Conservation (phyloP, 352 stramenopile genomes). For the Lagenidium giganteum region DNA sequence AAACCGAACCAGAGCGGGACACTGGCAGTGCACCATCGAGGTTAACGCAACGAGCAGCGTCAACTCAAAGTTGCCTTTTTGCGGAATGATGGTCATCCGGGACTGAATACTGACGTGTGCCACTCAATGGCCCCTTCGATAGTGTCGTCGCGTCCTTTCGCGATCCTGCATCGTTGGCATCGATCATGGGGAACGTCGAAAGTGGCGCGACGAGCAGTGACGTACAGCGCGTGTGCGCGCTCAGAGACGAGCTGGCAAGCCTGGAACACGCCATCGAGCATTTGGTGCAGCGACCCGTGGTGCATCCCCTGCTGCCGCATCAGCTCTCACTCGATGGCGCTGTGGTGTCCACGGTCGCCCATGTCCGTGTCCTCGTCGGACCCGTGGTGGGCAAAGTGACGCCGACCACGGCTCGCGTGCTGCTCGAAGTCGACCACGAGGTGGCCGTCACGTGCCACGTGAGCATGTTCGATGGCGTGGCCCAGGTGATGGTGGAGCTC, state of each 20-base stretch:
- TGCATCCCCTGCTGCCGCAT: conserved; percentile 20
- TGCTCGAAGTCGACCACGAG: conserved; percentile 52
- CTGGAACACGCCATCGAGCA: conserved; percentile 33
- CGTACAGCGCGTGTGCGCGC: conserved; percentile 13
- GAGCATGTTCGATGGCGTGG: conserved; percentile 31
- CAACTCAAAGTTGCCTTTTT: neutral
- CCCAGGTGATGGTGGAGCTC: conserved; percentile 34
- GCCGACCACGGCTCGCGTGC: conserved; percentile 34
- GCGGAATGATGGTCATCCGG: too few relatives aligned
- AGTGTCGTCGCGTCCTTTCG: too few relatives aligned
- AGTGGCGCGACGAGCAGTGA: conserved; percentile 32
- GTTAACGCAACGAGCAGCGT: conserved; percentile 1
- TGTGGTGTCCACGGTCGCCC: conserved; percentile 13
- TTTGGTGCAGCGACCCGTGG: conserved; percentile 16
- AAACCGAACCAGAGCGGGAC: conserved; percentile 8
- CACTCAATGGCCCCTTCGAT: too few relatives aligned
- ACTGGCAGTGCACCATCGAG: neutral
- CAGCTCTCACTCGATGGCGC: conserved; percentile 21
- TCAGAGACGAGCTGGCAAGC: conserved; percentile 42
- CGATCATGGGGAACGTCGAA: conserved; percentile 37
- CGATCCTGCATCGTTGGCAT: neutral
- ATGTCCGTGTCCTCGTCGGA: conserved; percentile 49
- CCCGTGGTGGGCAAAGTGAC: conserved; percentile 69
- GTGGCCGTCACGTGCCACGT: conserved; percentile 44
- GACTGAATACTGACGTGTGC: too few relatives aligned